phyloP scores from a whole-genome alignment of 768 basidiomycete species.

The Megacollybia marginata region DNA sequence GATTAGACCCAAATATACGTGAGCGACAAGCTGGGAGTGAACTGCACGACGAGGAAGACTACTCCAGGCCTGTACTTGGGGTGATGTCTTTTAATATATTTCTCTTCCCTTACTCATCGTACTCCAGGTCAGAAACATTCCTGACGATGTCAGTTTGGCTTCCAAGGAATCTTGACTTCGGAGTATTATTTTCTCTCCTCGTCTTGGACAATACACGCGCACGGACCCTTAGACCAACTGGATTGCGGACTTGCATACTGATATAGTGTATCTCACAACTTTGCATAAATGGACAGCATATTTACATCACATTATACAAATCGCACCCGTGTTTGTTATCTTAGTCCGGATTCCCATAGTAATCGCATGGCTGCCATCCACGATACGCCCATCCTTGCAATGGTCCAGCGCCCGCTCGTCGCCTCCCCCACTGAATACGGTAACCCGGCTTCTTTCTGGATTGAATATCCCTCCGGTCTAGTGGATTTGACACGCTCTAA shows the following conservation, averaged over 20 bases:
- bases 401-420: conserved; percentile 40
- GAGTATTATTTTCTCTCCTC: conserved; percentile 6
- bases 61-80: conserved; percentile 47
- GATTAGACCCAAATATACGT: conserved; percentile 38
- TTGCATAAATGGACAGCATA: too few species aligned
- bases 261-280: too few species aligned
- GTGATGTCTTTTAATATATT: conserved; percentile 24
- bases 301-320: too few species aligned
- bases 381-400: conserved; percentile 35
- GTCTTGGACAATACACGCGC: neutral
- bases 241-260: too few species aligned
- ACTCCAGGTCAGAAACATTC: conserved; percentile 47
- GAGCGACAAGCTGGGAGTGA: conserved; percentile 21
- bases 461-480: conserved; percentile 60
- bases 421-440: conserved; percentile 44
- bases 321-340: too few species aligned
- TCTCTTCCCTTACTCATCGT: neutral
- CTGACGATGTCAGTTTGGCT: conserved; percentile 31
- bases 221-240: too few species aligned
- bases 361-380: conserved; percentile 15
- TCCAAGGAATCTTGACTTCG: conserved; percentile 18
- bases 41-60: conserved; percentile 43
- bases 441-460: conserved; percentile 51
- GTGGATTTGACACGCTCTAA: conserved; percentile 50
- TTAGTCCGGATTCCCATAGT: too few species aligned